Evolutionary conservation across 257 asterid genomes (phyloP).

Genomic region (Gentiana macrophylla): DNA sequence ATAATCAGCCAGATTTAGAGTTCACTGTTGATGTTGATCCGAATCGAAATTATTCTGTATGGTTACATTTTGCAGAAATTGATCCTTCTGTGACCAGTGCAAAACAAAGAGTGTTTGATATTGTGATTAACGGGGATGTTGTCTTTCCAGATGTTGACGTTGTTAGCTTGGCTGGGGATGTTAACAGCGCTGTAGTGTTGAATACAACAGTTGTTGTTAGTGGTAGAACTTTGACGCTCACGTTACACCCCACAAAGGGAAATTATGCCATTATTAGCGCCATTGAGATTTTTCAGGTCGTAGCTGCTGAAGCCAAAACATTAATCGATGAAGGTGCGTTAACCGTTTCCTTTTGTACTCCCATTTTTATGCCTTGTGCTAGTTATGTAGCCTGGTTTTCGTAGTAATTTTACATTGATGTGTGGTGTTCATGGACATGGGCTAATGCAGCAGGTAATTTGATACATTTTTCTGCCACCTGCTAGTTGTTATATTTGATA

Average conservation of each 20-base stretch:
- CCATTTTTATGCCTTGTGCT: background rate
- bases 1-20: conserved; percentile 45
- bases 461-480: no score
- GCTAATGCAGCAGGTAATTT: no score
- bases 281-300: conserved; percentile 75
- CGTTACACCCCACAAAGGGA: conserved; percentile 64
- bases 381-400: background rate
- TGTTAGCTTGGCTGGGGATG: conserved; percentile 52
- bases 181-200: conserved; percentile 65
- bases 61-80: conserved; percentile 97
- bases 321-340: conserved; percentile 63
- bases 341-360: background rate
- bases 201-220: conserved; percentile 63
- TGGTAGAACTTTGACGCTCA: conserved; percentile 79
- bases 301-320: conserved; percentile 79
- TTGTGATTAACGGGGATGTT: conserved; percentile 60
- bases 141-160: conserved; percentile 52
- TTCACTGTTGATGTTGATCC: conserved; percentile 84
- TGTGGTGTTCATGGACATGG: background rate
- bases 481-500: no score
- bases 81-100: conserved; percentile 52
- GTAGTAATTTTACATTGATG: no score
- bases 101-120: conserved; percentile 75
- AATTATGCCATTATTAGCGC: conserved; percentile 58
- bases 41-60: conserved; percentile 65